Base-by-base conservation (phyloP, 148 eudicot genomes). In the Pharnaceum exiguum region DNA sequence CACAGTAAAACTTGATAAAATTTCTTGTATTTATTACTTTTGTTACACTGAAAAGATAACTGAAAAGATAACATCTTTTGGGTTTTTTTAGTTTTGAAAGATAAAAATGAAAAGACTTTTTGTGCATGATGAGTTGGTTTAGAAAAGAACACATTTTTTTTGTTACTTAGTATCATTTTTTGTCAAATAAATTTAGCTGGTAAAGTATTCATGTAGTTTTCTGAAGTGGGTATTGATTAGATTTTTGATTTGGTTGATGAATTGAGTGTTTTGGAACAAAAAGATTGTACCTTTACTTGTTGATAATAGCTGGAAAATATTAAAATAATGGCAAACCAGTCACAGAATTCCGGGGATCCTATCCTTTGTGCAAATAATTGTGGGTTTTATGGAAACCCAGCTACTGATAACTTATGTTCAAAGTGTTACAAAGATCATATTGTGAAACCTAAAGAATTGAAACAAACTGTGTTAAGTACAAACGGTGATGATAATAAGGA, bases 301-400 rank as follows among this genome's bases (percentile, higher is more conserved):
- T 54, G 58, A n/a, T n/a, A n/a, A n/a, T n/a, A n/a, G n/a, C n/a
- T n/a, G n/a, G n/a, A n/a, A n/a, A n/a, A n/a, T 6, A 4, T 3
- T 15, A n/a, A 15, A 38, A 52, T 32, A 46, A 66, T 69, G 71
- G 64, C 69, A 49, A 43, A 70, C 10, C 53, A 63, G 44, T 36
- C 74, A 17, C 64, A 63, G 43, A 70, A 50, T 43, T 62, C 51
- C 13, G 69, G 51, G 23, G 64, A 70, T 22, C 67, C 74, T n/a
- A 56, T 12, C 24, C 55, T 72, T 15, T 77, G 81, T 52, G 75
- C 47, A 28, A 77, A 73, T 25, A 69, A 73, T 56, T 77, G 81
- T 47, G 77, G 81, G 15, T 77, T 77, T 27, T 77, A 28, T 51
- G 77, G 77, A 8, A 77, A 63, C 55, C 55, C 71, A 28, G 59